Evolutionary conservation across 257 asterid species (phyloP).

Genomic region (Petunia secreta): DNA sequence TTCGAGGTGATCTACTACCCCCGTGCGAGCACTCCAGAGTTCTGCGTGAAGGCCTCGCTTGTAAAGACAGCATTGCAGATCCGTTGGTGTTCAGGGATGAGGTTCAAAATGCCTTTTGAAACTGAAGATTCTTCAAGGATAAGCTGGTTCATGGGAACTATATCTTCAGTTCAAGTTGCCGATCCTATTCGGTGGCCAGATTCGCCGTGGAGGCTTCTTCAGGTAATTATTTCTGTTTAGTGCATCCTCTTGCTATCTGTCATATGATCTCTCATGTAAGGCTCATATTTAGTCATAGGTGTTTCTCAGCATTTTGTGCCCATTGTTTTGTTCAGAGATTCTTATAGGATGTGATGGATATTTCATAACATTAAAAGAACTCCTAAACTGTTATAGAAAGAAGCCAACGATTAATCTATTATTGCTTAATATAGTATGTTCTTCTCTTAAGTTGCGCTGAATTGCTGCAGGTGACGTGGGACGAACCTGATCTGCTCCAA

Average conservation of each 20-base stretch:
- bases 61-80: constrained; percentile 71
- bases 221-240: constrained; percentile 47
- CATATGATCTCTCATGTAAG: constrained; percentile 13
- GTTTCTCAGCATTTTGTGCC: constrained; percentile 1
- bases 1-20: constrained; percentile 91
- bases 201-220: constrained; percentile 98
- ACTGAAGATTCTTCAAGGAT: constrained; percentile 94
- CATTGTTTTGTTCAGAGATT: background rate
- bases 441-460: background rate
- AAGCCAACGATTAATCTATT: background rate
- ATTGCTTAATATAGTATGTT: constrained; percentile 14
- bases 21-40: constrained; percentile 91
- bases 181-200: constrained; percentile 94
- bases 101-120: constrained; percentile 95
- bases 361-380: background rate
- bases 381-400: background rate
- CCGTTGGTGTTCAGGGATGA: constrained; percentile 88
- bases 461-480: constrained; percentile 77
- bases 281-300: background rate
- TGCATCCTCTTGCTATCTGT: background rate
- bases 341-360: background rate
- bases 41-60: constrained; percentile 75
- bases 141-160: constrained; percentile 98
- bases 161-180: constrained; percentile 72
- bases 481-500: constrained; percentile 87